Evolutionary conservation across 83 land plant genomes (phyloP), one percentile per base, ranked within the genome.

Genomic region (Thuja plicata): DNA sequence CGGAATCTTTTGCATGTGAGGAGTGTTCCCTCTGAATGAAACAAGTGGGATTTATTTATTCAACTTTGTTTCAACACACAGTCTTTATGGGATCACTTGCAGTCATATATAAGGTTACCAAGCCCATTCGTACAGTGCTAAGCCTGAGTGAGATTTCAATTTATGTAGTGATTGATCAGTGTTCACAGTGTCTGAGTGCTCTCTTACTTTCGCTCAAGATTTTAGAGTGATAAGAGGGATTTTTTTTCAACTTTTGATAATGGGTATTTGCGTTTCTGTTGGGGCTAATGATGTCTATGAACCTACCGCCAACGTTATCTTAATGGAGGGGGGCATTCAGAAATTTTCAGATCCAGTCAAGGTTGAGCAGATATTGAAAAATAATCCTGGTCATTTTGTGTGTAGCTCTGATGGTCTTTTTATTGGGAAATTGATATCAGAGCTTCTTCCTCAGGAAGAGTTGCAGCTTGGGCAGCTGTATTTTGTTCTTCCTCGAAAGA

Each of bases 401-500:
- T 91, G 92, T 45, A 90, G 88, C 34, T 71, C 89, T 24, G 41
- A 13, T 3, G 15, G 84, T 45, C 87, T 91, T 38, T 41, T 57
- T n/a, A 89, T 89, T 10, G 92, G 90, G 35, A 79, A 37, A 74
- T 57, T 88, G 1, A 45, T 91, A 24, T 80, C 89, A 2, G 92
- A 87, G 17, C 89, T 91, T 37, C 57, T 32, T 8, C 90, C 91
- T 35, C 88, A 88, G 35, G 87, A 91, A 46, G 85, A 88, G 48
- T 84, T 91, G 46, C 45, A 85, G 86, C 84, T 79, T 16, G n/a
- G n/a, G n/a, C n/a, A n/a, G n/a, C n/a, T n/a, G n/a, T n/a, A n/a
- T n/a, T n/a, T n/a, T n/a, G n/a, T 91, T 55, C 89, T 91, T 0
- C 92, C 92, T 30, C 78, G 88, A 52, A 87, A 78, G 78, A n/a